phyloP scores from a whole-genome alignment of 129 eudicot species.

The Daucus carota region DH1_v3.0 NC_030383.2:58986001-58986500 shows the following conservation, averaged over 20 bases:
- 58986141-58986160: neutral
- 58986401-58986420: neutral
- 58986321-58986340: constrained; percentile 78
- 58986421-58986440: constrained; percentile 90
- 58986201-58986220: constrained; percentile 92
- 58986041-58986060: neutral
- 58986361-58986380: neutral
- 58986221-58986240: constrained; percentile 91
- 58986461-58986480: constrained; percentile 69
- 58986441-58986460: constrained; percentile 99
- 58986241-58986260: constrained; percentile 91
- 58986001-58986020: neutral
- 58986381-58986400: neutral
- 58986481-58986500: constrained; percentile 92
- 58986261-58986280: constrained; percentile 64
- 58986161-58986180: constrained; percentile 43
- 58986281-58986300: constrained; percentile 99
- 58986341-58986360: neutral
- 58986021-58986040: neutral
- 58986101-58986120: neutral
- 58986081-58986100: neutral
- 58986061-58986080: neutral
- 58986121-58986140: neutral
- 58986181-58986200: constrained; percentile 87
- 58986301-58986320: constrained; percentile 96